These are phyloP conservation scores for Diaporthe sp. DNA, from an alignment of 2,329 filamentous ascomycete genomes.

Conservation along the genomic window DNA sequence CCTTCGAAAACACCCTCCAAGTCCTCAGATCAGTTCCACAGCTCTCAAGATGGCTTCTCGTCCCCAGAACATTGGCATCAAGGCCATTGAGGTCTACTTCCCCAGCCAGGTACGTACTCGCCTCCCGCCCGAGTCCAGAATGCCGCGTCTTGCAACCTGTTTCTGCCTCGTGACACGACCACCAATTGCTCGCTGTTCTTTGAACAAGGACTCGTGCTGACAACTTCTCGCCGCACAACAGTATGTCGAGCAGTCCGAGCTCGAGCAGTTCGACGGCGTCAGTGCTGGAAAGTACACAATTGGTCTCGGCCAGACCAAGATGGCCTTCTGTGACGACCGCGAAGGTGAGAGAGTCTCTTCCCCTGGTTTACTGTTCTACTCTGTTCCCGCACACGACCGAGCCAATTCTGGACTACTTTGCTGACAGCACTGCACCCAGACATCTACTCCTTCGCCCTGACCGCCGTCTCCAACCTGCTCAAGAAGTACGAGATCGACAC, in stretches of 20 bases:
- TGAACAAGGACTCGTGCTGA: slow-evolving; percentile 1
- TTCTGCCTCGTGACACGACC: not conserved
- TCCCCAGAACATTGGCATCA: slow-evolving; percentile 90
- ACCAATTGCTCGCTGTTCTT: not conserved
- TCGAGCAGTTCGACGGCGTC: slow-evolving; percentile 89
- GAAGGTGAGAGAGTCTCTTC: slow-evolving; percentile 70
- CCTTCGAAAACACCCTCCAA: not conserved
- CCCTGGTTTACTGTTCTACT: not conserved
- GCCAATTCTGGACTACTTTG: not conserved
- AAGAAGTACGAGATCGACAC: slow-evolving; percentile 86
- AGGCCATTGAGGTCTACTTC: slow-evolving; percentile 92
- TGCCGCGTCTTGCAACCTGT: not conserved
- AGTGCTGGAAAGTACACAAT: slow-evolving; percentile 89
- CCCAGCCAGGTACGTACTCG: slow-evolving; percentile 77
- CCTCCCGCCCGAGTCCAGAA: not conserved
- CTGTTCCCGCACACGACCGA: not conserved
- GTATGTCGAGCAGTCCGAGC: slow-evolving; percentile 86
- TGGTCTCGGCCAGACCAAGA: slow-evolving; percentile 89
- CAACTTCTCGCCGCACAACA: slow-evolving; percentile 47
- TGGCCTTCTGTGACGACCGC: slow-evolving; percentile 91
- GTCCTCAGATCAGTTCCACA: slow-evolving; percentile 17
- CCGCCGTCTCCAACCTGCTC: slow-evolving; percentile 80
- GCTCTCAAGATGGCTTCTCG: slow-evolving; percentile 72
- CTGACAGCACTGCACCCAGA: slow-evolving; percentile 59
- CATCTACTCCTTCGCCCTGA: slow-evolving; percentile 88